These are phyloP conservation scores for Chaetomiaceae sp. DNA, from an alignment of 2,329 filamentous ascomycete genomes.

Conservation along the genomic window DNA sequence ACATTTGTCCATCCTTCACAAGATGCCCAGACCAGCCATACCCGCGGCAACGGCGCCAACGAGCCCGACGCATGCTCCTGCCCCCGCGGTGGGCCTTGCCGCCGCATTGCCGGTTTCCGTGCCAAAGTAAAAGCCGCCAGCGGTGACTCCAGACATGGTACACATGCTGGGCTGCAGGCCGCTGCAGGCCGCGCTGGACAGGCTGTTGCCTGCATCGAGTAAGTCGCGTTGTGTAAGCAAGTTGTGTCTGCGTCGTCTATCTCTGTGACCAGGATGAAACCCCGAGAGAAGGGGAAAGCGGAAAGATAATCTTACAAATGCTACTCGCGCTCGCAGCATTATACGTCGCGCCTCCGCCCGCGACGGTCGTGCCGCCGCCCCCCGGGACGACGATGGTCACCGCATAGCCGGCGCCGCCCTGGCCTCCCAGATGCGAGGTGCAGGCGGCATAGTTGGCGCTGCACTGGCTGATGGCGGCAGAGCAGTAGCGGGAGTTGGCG, in stretches of 20 bases:
- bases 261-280: too few relatives aligned
- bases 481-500: slow-evolving; percentile 46
- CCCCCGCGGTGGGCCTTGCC: slow-evolving; percentile 25
- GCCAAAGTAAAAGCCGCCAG: slow-evolving; percentile 27
- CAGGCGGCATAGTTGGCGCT: slow-evolving; percentile 51
- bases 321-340: slow-evolving; percentile 44
- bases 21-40: slow-evolving; percentile 17
- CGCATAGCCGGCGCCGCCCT: slow-evolving; percentile 35
- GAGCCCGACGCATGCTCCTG: slow-evolving; percentile 23
- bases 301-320: slow-evolving; percentile 40
- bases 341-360: slow-evolving; percentile 32
- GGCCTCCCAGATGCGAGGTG: slow-evolving; percentile 42
- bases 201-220: slow-evolving; percentile 31
- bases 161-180: slow-evolving; percentile 40
- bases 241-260: too few relatives aligned
- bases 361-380: slow-evolving; percentile 49
- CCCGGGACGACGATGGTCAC: slow-evolving; percentile 55
- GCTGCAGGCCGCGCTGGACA: slow-evolving; percentile 50
- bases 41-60: slow-evolving; percentile 26
- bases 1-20: too few relatives aligned
- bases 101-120: slow-evolving; percentile 25
- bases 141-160: slow-evolving; percentile 25
- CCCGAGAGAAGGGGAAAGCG: not conserved
- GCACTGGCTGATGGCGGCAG: slow-evolving; percentile 48
- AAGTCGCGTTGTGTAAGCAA: not conserved